Base-by-base conservation (phyloP, 164 flowering plant genomes). In the Tetracentron sinense region DNA sequence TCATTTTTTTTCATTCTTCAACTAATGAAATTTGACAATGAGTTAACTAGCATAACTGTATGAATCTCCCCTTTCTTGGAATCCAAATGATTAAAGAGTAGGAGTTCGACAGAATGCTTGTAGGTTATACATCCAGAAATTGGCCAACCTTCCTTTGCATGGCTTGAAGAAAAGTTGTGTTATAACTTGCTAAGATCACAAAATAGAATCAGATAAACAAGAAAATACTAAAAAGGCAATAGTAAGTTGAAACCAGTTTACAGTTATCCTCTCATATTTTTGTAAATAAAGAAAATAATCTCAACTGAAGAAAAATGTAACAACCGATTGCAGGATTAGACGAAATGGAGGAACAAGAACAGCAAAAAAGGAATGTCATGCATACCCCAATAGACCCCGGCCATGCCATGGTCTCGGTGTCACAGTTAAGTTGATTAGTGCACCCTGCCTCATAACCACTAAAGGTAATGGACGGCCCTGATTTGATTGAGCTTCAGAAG, bases 371-470 rank as follows among this genome's bases (percentile, higher is more conserved):
- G 27, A 48, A 11, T 62, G 27, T 31, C 20, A 48, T 47, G 58
- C 84, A 51, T 88, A 92, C 98, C 97, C 98, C 66, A 93, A 65
- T 28, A 90, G 74, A 42, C 98, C 98, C 25, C 89, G 79, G 60
- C 95, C 98, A 58, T 75, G 71, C 98, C 98, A 94, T 66, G 78
- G 63, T 77, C 96, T 85, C 14, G 98, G 97, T 57, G 90, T 90
- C 64, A 94, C 82, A 22, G 76, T 63, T 44, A 94, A 54, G 75
- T 76, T 87, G 61, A 81, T 63, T 6, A 58, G 44, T 20, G 74
- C 75, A 67, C 96, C 97, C 72, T 87, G 98, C 83, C 97, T 89
- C 75, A 81, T 44, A 35, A 85, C 71, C 2, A 69, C 63, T 49
- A 86, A 59, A 69, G 85, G 75, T 22, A 91, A 29, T 62, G 76